Conservation (phyloP, 169 alveolate genomes). For the Eimeria nieschulzi region DNA sequence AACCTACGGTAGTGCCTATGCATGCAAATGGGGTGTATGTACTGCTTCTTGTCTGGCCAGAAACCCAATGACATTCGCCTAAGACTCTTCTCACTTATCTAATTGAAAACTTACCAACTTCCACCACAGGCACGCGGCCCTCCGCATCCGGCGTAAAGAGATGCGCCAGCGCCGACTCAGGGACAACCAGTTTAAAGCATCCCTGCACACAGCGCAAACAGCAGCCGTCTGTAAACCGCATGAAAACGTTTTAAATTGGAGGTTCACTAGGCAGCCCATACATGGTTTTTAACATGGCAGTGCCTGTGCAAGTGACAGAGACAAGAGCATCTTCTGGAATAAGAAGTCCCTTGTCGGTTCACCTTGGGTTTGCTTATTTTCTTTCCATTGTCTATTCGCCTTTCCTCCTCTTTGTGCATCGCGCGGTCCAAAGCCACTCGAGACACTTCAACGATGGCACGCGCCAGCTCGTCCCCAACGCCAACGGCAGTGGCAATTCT, state of each 20-base stretch:
- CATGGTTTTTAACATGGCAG: no score
- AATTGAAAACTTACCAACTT: slow-evolving; percentile 34
- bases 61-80: background rate
- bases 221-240: background rate
- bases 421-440: slow-evolving; percentile 68
- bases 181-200: slow-evolving; percentile 70
- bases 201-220: slow-evolving; percentile 38
- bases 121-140: slow-evolving; percentile 65
- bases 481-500: slow-evolving; percentile 74
- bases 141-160: slow-evolving; percentile 50
- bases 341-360: background rate
- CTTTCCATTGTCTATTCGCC: slow-evolving; percentile 68
- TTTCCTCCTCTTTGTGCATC: slow-evolving; percentile 72
- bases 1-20: no score
- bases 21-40: no score
- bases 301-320: background rate
- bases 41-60: no score
- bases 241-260: no score
- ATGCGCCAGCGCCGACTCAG: slow-evolving; percentile 62
- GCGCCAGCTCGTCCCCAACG: slow-evolving; percentile 65
- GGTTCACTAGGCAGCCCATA: no score
- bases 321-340: no score
- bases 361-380: slow-evolving; percentile 74
- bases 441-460: slow-evolving; percentile 57
- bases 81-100: background rate